Evolutionary conservation across 1,284 basidiomycete genomes (phyloP).

Genomic region (Apiotrichum akiyoshidainum): DNA sequence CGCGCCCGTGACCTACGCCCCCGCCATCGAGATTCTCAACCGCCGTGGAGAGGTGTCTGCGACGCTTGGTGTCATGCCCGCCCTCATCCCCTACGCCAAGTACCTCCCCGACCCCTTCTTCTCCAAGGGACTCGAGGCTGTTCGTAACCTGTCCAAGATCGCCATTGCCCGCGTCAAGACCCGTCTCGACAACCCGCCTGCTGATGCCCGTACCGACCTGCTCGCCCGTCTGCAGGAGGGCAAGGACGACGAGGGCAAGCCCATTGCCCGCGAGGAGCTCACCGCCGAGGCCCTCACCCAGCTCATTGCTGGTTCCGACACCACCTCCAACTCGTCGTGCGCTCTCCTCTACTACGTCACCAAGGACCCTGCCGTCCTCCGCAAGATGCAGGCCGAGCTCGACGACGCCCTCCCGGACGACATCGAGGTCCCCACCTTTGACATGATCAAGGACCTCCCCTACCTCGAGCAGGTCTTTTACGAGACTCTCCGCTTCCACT

Average conservation of each 20-base stretch:
- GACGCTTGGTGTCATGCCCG: constrained; percentile 74
- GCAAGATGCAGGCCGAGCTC: constrained; percentile 72
- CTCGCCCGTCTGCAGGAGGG: constrained; percentile 73
- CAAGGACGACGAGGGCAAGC: constrained; percentile 69
- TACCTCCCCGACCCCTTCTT: constrained; percentile 67
- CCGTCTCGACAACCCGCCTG: constrained; percentile 59
- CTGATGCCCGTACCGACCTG: constrained; percentile 65
- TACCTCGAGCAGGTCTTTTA: constrained; percentile 79
- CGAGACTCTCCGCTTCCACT: constrained; percentile 76
- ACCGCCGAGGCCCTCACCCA: constrained; percentile 84
- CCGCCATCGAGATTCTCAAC: constrained; percentile 82
- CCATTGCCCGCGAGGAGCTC: constrained; percentile 56
- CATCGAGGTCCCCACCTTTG: constrained; percentile 57
- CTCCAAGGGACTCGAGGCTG: constrained; percentile 64
- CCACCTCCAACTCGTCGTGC: constrained; percentile 73
- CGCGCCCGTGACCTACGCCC: constrained; percentile 55
- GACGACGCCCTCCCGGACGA: constrained; percentile 66
- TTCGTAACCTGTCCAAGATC: constrained; percentile 71
- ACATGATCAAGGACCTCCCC: constrained; percentile 64
- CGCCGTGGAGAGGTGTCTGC: constrained; percentile 83
- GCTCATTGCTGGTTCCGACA: constrained; percentile 65
- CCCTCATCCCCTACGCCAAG: constrained; percentile 59
- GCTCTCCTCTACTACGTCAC: constrained; percentile 81
- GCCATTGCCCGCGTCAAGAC: constrained; percentile 77
- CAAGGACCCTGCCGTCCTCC: constrained; percentile 62